phyloP scores from a whole-genome alignment of 768 basidiomycete species.

The Termitomyces sp. region DNA sequence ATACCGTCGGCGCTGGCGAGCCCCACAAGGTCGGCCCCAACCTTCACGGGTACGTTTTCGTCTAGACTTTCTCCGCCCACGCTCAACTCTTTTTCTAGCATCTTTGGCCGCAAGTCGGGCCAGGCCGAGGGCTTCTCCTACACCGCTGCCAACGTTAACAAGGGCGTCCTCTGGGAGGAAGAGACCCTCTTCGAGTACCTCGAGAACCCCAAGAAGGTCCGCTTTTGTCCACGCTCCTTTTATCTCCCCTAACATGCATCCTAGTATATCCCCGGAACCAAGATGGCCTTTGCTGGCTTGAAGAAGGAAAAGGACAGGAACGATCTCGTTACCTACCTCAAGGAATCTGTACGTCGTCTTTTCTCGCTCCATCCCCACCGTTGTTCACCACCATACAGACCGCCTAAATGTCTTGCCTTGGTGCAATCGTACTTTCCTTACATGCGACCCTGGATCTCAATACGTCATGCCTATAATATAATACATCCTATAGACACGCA shows the following conservation, averaged over 20 bases:
- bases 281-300: conserved; percentile 98
- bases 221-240: background rate
- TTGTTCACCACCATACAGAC: background rate
- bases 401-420: conserved; percentile 4
- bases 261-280: conserved; percentile 93
- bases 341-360: conserved; percentile 54
- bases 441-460: background rate
- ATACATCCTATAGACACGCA: conserved; percentile 6
- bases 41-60: conserved; percentile 72
- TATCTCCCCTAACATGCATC: background rate
- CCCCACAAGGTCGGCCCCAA: conserved; percentile 92
- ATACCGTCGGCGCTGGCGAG: conserved; percentile 75
- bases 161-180: conserved; percentile 84
- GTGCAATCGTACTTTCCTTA: background rate
- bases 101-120: conserved; percentile 86
- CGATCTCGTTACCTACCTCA: conserved; percentile 85
- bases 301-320: conserved; percentile 99
- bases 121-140: conserved; percentile 84
- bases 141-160: conserved; percentile 93
- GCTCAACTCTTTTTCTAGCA: conserved; percentile 29
- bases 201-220: conserved; percentile 95
- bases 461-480: conserved; percentile 3
- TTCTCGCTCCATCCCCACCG: background rate
- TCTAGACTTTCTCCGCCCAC: background rate
- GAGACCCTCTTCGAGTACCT: conserved; percentile 92